Percentiles rank a stretch among this genome's conserved stretches.
Conservation (phyloP, 1,284 basidiomycete genomes). For the Agroathelia rolfsii region DNA sequence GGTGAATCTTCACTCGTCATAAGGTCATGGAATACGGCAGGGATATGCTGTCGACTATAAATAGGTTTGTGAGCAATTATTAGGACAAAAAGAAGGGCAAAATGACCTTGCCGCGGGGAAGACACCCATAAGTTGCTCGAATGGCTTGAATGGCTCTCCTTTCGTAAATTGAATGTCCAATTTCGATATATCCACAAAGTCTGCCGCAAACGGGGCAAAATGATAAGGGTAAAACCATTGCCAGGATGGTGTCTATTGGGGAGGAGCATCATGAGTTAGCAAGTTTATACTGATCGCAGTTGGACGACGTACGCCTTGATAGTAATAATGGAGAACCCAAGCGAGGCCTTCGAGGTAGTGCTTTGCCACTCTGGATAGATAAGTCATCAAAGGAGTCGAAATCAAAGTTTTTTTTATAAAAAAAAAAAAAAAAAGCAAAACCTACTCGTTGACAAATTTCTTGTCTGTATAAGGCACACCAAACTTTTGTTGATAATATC, state of each 20-base stretch:
- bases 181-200: constrained; percentile 76
- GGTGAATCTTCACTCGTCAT: constrained; percentile 88
- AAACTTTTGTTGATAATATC: constrained; percentile 96
- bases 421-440: constrained; percentile 11
- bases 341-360: constrained; percentile 89
- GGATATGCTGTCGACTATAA: constrained; percentile 78
- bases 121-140: constrained; percentile 96
- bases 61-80: constrained; percentile 11
- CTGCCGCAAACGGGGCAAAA: constrained; percentile 95
- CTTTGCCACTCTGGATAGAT: constrained; percentile 56
- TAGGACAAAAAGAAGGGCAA: background rate
- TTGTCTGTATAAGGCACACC: constrained; percentile 64
- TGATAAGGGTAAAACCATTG: constrained; percentile 99
- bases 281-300: constrained; percentile 4
- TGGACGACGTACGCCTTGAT: constrained; percentile 74
- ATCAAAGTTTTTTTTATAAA: constrained; percentile 2
- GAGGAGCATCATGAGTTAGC: constrained; percentile 11
- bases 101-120: constrained; percentile 84
- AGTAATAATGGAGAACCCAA: constrained; percentile 98
- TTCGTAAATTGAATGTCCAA: constrained; percentile 75
- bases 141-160: constrained; percentile 91
- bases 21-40: constrained; percentile 74
- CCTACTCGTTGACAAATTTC: constrained; percentile 69
- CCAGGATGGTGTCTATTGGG: constrained; percentile 84
- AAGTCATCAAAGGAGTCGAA: constrained; percentile 13